Evolutionary conservation across 495 filamentous ascomycete species (phyloP).

Genomic region (Darksidea phi): DNA sequence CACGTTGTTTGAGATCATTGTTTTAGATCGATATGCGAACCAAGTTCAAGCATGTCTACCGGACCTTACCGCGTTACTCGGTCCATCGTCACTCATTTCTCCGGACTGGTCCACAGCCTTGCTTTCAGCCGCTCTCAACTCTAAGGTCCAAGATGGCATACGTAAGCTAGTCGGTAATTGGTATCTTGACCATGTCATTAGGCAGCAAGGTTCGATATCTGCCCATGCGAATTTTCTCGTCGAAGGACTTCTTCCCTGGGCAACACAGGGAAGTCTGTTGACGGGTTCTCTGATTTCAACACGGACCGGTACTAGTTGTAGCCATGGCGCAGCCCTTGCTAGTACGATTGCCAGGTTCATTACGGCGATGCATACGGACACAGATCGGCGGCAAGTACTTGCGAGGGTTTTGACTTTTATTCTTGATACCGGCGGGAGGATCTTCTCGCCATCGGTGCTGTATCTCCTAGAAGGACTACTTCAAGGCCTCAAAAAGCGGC

Average conservation of each 20-base stretch:
- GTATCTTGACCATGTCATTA: conserved; percentile 37
- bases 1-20: conserved; percentile 44
- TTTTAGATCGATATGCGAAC: conserved; percentile 45
- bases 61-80: conserved; percentile 38
- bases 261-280: conserved; percentile 42
- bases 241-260: conserved; percentile 42
- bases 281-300: conserved; percentile 35
- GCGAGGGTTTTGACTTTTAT: conserved; percentile 29
- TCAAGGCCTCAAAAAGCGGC: conserved; percentile 6
- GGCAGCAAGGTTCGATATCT: conserved; percentile 8
- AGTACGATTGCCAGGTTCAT: conserved; percentile 26
- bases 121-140: conserved; percentile 36
- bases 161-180: conserved; percentile 43
- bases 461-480: conserved; percentile 41
- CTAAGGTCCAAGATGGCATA: conserved; percentile 41
- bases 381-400: conserved; percentile 12
- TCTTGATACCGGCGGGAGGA: conserved; percentile 16
- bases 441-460: conserved; percentile 38
- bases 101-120: conserved; percentile 28
- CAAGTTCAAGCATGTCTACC: conserved; percentile 43
- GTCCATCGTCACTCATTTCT: conserved; percentile 24
- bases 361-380: background rate
- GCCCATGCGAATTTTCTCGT: conserved; percentile 31
- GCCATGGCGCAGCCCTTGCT: conserved; percentile 38
- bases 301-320: conserved; percentile 23